Percentiles rank a stretch among this genome's conserved stretches.
These are phyloP conservation scores for Epichloe gansuensis DNA, from an alignment of 2,329 filamentous ascomycete genomes.

Conservation along the genomic window DNA sequence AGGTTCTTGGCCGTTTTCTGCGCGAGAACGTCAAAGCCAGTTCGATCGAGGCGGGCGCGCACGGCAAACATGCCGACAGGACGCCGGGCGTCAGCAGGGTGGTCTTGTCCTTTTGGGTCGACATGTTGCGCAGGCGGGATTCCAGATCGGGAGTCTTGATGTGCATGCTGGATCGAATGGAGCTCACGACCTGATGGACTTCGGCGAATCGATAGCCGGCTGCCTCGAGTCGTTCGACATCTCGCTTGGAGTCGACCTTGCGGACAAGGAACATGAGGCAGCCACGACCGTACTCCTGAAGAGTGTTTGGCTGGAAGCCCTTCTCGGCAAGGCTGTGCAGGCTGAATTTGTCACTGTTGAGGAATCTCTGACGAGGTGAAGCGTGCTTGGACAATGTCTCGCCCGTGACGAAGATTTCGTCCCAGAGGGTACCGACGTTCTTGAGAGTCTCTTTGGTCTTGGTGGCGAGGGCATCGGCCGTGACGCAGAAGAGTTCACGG, in stretches of 20 bases:
- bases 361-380: neutral
- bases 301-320: slow-evolving; percentile 15
- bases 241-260: slow-evolving; percentile 40
- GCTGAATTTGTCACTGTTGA: slow-evolving; percentile 10
- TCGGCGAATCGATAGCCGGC: slow-evolving; percentile 69
- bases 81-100: slow-evolving; percentile 38
- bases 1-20: slow-evolving; percentile 42
- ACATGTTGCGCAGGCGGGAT: slow-evolving; percentile 50
- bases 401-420: slow-evolving; percentile 61
- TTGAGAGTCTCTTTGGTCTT: slow-evolving; percentile 50
- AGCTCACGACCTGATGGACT: slow-evolving; percentile 51
- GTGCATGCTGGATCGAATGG: slow-evolving; percentile 62
- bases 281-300: slow-evolving; percentile 46
- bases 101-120: slow-evolving; percentile 37
- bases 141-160: slow-evolving; percentile 52
- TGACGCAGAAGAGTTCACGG: slow-evolving; percentile 70
- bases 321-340: slow-evolving; percentile 29
- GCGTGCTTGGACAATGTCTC: slow-evolving; percentile 7
- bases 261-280: slow-evolving; percentile 73
- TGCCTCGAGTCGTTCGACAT: slow-evolving; percentile 52
- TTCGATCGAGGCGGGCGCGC: slow-evolving; percentile 34
- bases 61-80: slow-evolving; percentile 45
- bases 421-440: slow-evolving; percentile 57
- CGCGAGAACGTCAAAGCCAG: slow-evolving; percentile 52
- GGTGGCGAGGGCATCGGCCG: slow-evolving; percentile 60